Evolutionary conservation across 139 green algal genomes (phyloP), one percentile per base, ranked within the genome.

Genomic region (Desmodesmus armatus): DNA sequence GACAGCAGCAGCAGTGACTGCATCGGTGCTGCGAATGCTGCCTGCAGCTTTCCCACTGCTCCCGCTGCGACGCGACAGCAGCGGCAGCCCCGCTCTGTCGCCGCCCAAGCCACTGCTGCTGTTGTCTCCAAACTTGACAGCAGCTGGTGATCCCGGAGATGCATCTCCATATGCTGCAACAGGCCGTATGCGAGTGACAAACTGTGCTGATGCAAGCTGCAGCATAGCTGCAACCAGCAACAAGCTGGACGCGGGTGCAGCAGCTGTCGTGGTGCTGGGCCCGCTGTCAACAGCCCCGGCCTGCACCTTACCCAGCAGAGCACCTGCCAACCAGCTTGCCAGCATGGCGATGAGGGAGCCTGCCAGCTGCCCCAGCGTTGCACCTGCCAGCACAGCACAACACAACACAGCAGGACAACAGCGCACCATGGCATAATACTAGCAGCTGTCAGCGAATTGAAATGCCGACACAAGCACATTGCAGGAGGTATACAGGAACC

Each of bases 321-420:
- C 44, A 23, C 63, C 75, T 29, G 84, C 67, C 17, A 40, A n/a
- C 35, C 51, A 40, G 1, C 67, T 43, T 1, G 85, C 41, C 6
- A 41, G 23, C 69, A 89, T 49, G 25, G 73, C 55, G 3, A 60
- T 39, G 29, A 96, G 33, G 0, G 91, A 95, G 0, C 92, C 94
- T 41, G 89, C 78, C 39, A 97, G 87, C 82, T 97, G 94, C 0
- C 94, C 89, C 3, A 91, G 40, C 11, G 91, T 95, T 40, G 90
- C 92, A 5, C 91, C 92, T n/a, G n/a, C n/a, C n/a, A n/a, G n/a
- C n/a, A n/a, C n/a, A n/a, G n/a, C n/a, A n/a, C n/a, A n/a, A n/a
- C n/a, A n/a, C n/a, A n/a, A n/a, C n/a, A n/a, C n/a, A n/a, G n/a
- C n/a, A n/a, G n/a, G n/a, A n/a, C n/a, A n/a, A n/a, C n/a, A n/a